These are phyloP conservation scores for Solanum pimpinellifolium DNA, from an alignment of 257 asterid genomes.

Conservation along the genomic window DNA sequence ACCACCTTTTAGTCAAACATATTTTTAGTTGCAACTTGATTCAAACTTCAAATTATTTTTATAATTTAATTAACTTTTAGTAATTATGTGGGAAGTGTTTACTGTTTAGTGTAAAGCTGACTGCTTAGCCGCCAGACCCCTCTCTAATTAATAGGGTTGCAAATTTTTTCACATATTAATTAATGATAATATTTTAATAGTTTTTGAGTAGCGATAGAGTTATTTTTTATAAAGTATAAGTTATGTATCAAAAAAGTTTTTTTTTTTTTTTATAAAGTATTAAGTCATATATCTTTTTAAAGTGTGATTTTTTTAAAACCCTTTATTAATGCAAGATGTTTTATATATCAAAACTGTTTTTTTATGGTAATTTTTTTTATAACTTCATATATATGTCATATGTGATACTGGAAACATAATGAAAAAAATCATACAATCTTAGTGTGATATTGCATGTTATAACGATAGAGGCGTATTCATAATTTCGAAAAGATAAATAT, in stretches of 20 bases:
- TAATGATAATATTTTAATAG: neutral
- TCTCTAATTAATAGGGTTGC: neutral
- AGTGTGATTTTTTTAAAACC: neutral
- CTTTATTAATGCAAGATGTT: too few relatives aligned
- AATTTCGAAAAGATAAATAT: rapidly evolving
- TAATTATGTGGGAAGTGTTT: neutral
- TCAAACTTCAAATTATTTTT: neutral
- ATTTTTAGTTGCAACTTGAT: neutral
- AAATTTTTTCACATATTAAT: neutral
- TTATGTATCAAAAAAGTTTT: too few relatives aligned
- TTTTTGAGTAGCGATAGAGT: neutral
- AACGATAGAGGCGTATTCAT: rapidly evolving
- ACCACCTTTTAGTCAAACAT: neutral
- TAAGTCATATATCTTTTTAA: too few relatives aligned
- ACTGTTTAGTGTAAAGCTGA: neutral
- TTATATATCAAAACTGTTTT: too few relatives aligned
- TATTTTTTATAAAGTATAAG: too few relatives aligned
- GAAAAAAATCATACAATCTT: neutral
- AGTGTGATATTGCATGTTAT: neutral
- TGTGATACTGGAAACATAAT: neutral
- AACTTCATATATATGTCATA: neutral
- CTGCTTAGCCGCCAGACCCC: neutral
- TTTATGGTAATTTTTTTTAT: neutral
- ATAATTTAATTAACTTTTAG: neutral
- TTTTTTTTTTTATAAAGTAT: too few relatives aligned